Conservation (phyloP, 2,329 filamentous ascomycete species). For the Xylariaceae sp. region DNA sequence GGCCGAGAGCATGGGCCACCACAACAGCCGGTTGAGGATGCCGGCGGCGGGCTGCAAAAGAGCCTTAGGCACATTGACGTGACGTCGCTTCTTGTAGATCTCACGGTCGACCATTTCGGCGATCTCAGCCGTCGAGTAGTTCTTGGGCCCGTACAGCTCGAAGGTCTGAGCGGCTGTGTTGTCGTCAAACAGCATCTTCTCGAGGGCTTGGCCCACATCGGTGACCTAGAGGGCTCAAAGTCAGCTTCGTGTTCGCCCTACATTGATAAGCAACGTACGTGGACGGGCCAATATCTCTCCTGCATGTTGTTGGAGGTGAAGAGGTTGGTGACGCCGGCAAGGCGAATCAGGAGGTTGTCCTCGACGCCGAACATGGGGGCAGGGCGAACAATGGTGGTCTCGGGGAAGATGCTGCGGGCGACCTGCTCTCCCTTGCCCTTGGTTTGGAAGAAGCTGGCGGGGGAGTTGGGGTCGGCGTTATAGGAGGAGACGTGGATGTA, state of each 20-base stretch:
- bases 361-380: constrained; percentile 94
- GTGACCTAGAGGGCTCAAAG: constrained; percentile 58
- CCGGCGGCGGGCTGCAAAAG: constrained; percentile 72
- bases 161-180: constrained; percentile 85
- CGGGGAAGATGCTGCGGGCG: constrained; percentile 84
- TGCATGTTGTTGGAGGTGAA: constrained; percentile 92
- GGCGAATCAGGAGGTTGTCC: constrained; percentile 82
- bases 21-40: constrained; percentile 75
- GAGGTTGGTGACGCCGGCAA: constrained; percentile 75
- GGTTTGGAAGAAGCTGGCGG: constrained; percentile 85
- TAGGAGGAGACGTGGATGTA: constrained; percentile 96
- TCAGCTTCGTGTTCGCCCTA: constrained; percentile 8
- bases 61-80: constrained; percentile 84
- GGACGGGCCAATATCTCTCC: constrained; percentile 86
- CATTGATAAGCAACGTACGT: constrained; percentile 51
- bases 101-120: constrained; percentile 84
- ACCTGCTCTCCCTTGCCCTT: constrained; percentile 85
- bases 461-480: constrained; percentile 76
- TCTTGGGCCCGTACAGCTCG: constrained; percentile 89
- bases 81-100: constrained; percentile 82
- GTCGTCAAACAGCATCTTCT: constrained; percentile 88
- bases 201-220: constrained; percentile 84
- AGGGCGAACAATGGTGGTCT: constrained; percentile 93
- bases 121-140: constrained; percentile 87
- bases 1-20: constrained; percentile 80